These are phyloP conservation scores for Zymoseptoria ardabiliae DNA, from an alignment of 2,329 filamentous ascomycete species.

Conservation along the genomic window DNA sequence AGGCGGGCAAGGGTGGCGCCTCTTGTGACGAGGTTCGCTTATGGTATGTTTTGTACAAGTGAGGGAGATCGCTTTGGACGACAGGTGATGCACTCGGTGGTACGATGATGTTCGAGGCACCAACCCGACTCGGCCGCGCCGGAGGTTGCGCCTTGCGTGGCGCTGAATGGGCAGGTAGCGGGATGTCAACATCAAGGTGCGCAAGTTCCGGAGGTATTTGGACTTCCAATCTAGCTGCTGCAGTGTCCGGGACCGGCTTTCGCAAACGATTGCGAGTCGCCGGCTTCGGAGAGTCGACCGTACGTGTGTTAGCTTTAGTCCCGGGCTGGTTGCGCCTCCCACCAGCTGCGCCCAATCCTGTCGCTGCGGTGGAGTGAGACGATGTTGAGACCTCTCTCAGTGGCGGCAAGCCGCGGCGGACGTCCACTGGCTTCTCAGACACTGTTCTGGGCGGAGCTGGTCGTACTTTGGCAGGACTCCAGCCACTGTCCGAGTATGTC, in stretches of 20 bases:
- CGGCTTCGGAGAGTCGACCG: background rate
- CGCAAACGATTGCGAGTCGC: constrained; percentile 9
- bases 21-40: constrained; percentile 45
- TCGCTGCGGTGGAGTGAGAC: constrained; percentile 50
- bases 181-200: constrained; percentile 56
- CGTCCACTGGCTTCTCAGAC: constrained; percentile 27
- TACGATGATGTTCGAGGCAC: constrained; percentile 37
- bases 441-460: background rate
- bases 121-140: constrained; percentile 39
- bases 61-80: constrained; percentile 49
- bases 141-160: constrained; percentile 39
- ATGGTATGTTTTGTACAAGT: constrained; percentile 42
- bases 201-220: constrained; percentile 32
- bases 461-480: background rate
- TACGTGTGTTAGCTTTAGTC: background rate
- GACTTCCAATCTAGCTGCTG: constrained; percentile 2
- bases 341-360: constrained; percentile 8
- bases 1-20: constrained; percentile 29
- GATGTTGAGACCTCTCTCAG: constrained; percentile 65
- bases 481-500: constrained; percentile 17
- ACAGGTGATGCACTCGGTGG: constrained; percentile 45
- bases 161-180: constrained; percentile 34
- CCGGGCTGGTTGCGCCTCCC: background rate
- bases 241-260: constrained; percentile 5
- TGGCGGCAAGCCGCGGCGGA: constrained; percentile 48